Percentiles rank a stretch among this genome's conserved stretches.
These are phyloP conservation scores for Dactylonectria macrodidyma DNA, from an alignment of 2,329 filamentous ascomycete species.

Conservation along the genomic window DNA sequence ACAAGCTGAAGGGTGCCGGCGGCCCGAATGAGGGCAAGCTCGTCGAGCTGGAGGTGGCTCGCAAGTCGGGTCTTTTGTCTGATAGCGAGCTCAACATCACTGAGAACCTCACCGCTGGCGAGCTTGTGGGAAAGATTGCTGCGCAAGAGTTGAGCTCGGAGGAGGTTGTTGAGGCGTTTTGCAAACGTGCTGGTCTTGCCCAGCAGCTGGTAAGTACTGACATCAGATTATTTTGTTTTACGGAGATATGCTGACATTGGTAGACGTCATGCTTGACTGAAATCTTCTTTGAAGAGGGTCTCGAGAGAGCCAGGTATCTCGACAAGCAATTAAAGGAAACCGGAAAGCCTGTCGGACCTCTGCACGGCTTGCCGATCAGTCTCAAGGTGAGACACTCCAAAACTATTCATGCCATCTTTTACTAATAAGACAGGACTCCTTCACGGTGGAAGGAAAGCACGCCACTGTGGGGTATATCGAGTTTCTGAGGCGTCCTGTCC, in stretches of 20 bases:
- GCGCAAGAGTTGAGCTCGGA: constrained; percentile 35
- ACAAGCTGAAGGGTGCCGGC: constrained; percentile 10
- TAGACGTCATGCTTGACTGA: constrained; percentile 43
- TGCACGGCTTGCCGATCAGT: constrained; percentile 43
- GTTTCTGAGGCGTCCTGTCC: constrained; percentile 42
- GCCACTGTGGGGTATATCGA: constrained; percentile 46
- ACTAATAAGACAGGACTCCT: constrained; percentile 44
- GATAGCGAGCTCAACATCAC: constrained; percentile 35
- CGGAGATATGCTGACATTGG: background rate
- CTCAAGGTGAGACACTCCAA: constrained; percentile 31
- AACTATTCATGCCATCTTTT: accelerated
- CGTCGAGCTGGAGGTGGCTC: constrained; percentile 31
- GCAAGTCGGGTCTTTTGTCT: constrained; percentile 31
- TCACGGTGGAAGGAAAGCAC: constrained; percentile 39
- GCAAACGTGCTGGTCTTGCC: constrained; percentile 41
- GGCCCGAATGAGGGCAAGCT: constrained; percentile 24
- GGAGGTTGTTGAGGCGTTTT: constrained; percentile 39
- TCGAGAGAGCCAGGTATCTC: constrained; percentile 32
- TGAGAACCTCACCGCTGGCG: constrained; percentile 32
- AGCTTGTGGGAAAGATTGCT: constrained; percentile 33
- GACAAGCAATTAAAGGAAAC: constrained; percentile 41
- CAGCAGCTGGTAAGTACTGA: constrained; percentile 36
- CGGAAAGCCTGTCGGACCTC: constrained; percentile 38
- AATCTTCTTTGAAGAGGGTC: constrained; percentile 38
- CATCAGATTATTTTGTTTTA: accelerated